Percentiles rank a stretch among this genome's conserved stretches.
Conservation (phyloP, 192 early-diverging fungal genomes). For the Polychytrium aggregatum region DNA sequence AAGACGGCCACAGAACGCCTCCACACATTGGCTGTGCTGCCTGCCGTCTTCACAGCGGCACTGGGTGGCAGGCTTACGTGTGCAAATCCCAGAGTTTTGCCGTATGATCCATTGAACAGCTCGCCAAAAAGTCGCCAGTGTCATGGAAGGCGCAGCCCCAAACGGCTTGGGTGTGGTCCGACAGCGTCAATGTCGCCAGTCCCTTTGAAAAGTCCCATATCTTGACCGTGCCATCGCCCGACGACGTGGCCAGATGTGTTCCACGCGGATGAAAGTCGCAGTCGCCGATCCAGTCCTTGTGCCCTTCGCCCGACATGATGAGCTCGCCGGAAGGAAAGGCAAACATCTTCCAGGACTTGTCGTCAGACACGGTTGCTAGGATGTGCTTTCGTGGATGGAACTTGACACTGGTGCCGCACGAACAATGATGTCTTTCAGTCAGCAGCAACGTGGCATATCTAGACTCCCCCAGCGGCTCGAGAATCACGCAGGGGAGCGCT, state of each 20-base stretch:
- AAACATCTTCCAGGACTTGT: conserved; percentile 49
- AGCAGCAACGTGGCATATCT: no score
- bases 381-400: conserved; percentile 49
- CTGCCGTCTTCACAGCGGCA: no score
- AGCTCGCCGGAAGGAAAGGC: conserved; percentile 43
- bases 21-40: no score
- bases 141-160: conserved; percentile 50
- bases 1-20: no score
- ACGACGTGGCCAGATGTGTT: conserved; percentile 41
- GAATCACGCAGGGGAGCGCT: no score
- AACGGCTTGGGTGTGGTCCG: conserved; percentile 44
- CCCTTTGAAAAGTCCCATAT: conserved; percentile 47
- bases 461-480: no score
- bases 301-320: conserved; percentile 43
- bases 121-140: conserved; percentile 33
- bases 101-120: conserved; percentile 43
- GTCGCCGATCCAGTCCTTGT: conserved; percentile 45
- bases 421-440: no score
- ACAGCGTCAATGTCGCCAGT: conserved; percentile 28
- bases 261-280: conserved; percentile 51
- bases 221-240: conserved; percentile 45
- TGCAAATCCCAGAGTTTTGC: conserved; percentile 46
- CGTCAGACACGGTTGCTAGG: conserved; percentile 46
- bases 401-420: conserved; percentile 33
- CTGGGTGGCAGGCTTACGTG: conserved; percentile 16